Evolutionary conservation across 305 asterid genomes (phyloP).

Genomic region (Solanum hybrid): DNA sequence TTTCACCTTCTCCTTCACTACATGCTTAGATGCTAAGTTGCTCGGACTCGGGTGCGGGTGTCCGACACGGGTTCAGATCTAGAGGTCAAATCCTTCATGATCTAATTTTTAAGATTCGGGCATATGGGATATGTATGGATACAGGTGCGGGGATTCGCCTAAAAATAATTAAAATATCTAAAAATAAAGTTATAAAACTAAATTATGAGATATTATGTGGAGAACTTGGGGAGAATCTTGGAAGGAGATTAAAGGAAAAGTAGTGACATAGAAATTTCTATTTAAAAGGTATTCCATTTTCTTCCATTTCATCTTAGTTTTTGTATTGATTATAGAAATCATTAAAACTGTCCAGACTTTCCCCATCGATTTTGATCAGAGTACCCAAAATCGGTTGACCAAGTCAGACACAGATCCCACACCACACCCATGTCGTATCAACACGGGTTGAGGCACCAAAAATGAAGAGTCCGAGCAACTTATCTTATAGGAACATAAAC

Average conservation of each 20-base stretch:
- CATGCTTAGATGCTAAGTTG: neutral
- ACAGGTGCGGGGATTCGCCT: neutral
- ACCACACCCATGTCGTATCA: neutral
- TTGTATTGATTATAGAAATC: neutral
- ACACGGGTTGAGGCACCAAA: neutral
- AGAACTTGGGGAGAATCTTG: neutral
- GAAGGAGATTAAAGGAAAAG: neutral
- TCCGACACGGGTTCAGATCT: neutral
- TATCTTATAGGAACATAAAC: neutral
- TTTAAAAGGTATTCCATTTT: neutral
- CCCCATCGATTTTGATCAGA: neutral
- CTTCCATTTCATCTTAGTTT: neutral
- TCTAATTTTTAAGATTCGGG: neutral
- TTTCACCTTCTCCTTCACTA: neutral
- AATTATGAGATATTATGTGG: neutral
- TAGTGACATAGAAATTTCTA: neutral
- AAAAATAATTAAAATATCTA: too few species aligned
- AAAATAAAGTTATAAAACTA: neutral
- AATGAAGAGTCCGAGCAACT: neutral
- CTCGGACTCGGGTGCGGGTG: neutral
- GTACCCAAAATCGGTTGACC: neutral
- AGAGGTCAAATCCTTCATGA: neutral
- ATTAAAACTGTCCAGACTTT: neutral
- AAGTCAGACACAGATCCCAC: neutral
- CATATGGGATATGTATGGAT: neutral